Conservation (phyloP, 805 yeast species). For the Barnettozyma populi region DNA sequence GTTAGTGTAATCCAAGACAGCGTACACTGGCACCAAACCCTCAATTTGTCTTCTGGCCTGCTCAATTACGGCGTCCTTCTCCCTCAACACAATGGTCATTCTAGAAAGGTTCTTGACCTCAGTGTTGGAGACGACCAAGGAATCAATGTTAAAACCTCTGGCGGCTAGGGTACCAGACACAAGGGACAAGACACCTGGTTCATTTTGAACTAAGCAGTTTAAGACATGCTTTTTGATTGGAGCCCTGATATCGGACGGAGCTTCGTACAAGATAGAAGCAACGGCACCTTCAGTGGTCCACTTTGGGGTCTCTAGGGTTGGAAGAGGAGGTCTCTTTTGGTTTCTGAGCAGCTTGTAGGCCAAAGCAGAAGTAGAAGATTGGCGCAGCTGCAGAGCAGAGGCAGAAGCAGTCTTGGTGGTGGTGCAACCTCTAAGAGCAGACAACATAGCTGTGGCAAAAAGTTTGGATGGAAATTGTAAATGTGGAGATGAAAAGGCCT, state of each 20-base stretch:
- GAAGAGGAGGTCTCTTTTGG: constrained; percentile 82
- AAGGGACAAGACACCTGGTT: constrained; percentile 94
- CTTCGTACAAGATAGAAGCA: constrained; percentile 89
- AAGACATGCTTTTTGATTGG: constrained; percentile 82
- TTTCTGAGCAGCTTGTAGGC: constrained; percentile 89
- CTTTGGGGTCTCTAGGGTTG: constrained; percentile 86
- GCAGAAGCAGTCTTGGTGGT: constrained; percentile 3
- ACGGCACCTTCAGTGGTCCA: constrained; percentile 98
- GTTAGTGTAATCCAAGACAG: constrained; percentile 89
- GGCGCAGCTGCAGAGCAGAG: constrained; percentile 15
- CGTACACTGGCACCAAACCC: constrained; percentile 96
- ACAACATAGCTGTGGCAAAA: constrained; percentile 1
- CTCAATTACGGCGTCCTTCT: constrained; percentile 94
- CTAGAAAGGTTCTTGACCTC: constrained; percentile 93
- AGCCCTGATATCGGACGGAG: constrained; percentile 51
- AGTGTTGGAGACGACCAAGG: constrained; percentile 93
- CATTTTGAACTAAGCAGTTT: constrained; percentile 96
- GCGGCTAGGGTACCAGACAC: constrained; percentile 96
- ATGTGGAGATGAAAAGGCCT: not conserved
- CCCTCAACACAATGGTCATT: constrained; percentile 93
- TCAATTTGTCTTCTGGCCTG: constrained; percentile 98
- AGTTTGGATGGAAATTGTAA: not conserved
- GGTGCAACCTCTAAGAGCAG: constrained; percentile 2
- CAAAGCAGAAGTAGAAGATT: constrained; percentile 82
- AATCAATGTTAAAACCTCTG: constrained; percentile 96